Percentiles rank a stretch among this genome's conserved stretches.
These are phyloP conservation scores for Hanseniaspora jakobsenii DNA, from an alignment of 805 yeast genomes.

Conservation along the genomic window DNA sequence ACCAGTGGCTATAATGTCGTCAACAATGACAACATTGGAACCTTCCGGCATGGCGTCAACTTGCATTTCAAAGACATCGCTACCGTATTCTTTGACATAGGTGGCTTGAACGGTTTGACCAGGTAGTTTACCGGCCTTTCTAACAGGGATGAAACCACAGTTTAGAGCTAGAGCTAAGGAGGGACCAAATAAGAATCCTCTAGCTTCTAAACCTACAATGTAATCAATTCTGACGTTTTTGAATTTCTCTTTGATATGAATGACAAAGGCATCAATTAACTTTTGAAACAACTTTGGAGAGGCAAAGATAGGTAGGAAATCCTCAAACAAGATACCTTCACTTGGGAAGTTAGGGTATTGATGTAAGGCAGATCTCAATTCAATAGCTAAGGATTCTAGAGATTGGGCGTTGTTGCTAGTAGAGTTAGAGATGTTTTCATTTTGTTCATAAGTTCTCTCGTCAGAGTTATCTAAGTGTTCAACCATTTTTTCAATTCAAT, in stretches of 20 bases:
- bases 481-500: not conserved
- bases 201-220: constrained; percentile 86
- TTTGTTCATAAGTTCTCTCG: constrained; percentile 3
- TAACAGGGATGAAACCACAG: constrained; percentile 87
- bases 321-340: constrained; percentile 89
- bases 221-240: constrained; percentile 61
- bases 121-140: constrained; percentile 92
- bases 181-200: constrained; percentile 96
- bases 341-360: constrained; percentile 92
- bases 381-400: constrained; percentile 29
- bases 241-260: constrained; percentile 50
- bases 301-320: constrained; percentile 87
- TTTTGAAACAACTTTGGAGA: constrained; percentile 70
- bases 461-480: constrained; percentile 5
- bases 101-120: constrained; percentile 64
- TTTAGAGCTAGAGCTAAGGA: constrained; percentile 78
- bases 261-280: constrained; percentile 65
- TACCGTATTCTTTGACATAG: constrained; percentile 85
- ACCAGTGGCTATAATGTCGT: constrained; percentile 96
- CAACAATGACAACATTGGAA: constrained; percentile 74
- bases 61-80: constrained; percentile 82
- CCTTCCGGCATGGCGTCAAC: constrained; percentile 66
- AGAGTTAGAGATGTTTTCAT: constrained; percentile 1
- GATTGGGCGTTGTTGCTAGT: constrained; percentile 6
- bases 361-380: constrained; percentile 42